Conservation (phyloP, 2,329 filamentous ascomycete species). For the Mycocentrospora acerina region DNA sequence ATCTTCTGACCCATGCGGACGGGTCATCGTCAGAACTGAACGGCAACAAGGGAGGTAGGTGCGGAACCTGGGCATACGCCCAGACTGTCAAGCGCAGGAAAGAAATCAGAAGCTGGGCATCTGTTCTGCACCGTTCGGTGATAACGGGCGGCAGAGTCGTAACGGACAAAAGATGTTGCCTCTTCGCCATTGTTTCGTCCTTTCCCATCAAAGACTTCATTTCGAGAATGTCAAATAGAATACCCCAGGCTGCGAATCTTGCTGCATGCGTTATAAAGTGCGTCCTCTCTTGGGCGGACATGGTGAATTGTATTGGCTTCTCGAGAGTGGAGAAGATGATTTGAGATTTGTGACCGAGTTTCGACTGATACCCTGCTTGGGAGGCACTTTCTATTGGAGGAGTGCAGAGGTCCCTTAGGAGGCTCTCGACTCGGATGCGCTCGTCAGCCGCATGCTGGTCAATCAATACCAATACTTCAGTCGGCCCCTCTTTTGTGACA, state of each 20-base stretch:
- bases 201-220: neutral
- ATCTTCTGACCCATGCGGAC: constrained; percentile 58
- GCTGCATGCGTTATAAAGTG: constrained; percentile 57
- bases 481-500: neutral
- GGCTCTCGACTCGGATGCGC: constrained; percentile 72
- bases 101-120: constrained; percentile 71
- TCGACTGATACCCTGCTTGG: constrained; percentile 26
- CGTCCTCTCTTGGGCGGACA: constrained; percentile 61
- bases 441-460: constrained; percentile 98
- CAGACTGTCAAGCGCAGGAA: constrained; percentile 76
- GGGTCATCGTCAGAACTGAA: constrained; percentile 1
- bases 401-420: constrained; percentile 62
- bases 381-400: constrained; percentile 16
- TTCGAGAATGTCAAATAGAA: constrained; percentile 60
- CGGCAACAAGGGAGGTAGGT: constrained; percentile 1
- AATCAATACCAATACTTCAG: constrained; percentile 66
- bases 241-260: constrained; percentile 74
- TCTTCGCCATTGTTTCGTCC: constrained; percentile 6
- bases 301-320: constrained; percentile 64
- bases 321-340: constrained; percentile 41
- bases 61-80: constrained; percentile 47
- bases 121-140: constrained; percentile 69
- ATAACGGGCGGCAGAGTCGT: constrained; percentile 69
- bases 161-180: constrained; percentile 49
- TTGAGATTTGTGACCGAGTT: constrained; percentile 30